Percentiles rank a stretch among this genome's conserved stretches.
phyloP scores from a whole-genome alignment of 345 rosid species.

The Cardamine resedifolia region DNA sequence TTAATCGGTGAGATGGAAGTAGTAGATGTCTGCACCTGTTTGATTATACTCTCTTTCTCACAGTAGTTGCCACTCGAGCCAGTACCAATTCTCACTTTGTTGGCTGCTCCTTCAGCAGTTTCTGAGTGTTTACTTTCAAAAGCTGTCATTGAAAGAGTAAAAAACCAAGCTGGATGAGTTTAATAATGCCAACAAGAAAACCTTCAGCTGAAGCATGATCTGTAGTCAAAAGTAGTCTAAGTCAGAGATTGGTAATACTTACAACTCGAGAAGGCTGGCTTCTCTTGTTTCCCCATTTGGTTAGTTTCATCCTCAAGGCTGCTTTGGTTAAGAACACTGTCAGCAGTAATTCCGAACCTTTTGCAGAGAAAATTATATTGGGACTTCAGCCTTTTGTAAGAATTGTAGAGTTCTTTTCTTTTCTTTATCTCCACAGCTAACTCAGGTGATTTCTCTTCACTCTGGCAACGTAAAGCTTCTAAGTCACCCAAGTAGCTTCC shows the following conservation, averaged over 20 bases:
- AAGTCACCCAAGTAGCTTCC: constrained; percentile 35
- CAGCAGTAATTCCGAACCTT: constrained; percentile 52
- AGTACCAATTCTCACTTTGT: constrained; percentile 44
- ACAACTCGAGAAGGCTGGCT: constrained; percentile 44
- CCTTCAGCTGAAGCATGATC: constrained; percentile 8
- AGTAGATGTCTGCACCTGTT: constrained; percentile 42
- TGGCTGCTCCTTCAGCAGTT: constrained; percentile 24
- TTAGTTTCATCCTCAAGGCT: constrained; percentile 45
- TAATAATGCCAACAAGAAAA: constrained; percentile 6
- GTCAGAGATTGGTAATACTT: constrained; percentile 31
- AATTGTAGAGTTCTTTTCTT: constrained; percentile 34
- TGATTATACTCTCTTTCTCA: constrained; percentile 41
- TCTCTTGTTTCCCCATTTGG: constrained; percentile 36
- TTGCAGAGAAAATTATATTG: constrained; percentile 58
- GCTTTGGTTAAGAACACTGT: constrained; percentile 39
- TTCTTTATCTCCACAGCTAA: constrained; percentile 52
- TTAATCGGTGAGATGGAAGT: constrained; percentile 37
- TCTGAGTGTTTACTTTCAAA: constrained; percentile 30
- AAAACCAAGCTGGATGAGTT: background rate
- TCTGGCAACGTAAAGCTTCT: constrained; percentile 45
- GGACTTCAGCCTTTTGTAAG: constrained; percentile 65
- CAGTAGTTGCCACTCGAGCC: constrained; percentile 25
- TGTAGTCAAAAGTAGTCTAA: background rate
- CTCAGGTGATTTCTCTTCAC: constrained; percentile 45
- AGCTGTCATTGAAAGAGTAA: constrained; percentile 35